Percentiles rank a stretch among this genome's conserved stretches.
Evolutionary conservation across 2,329 filamentous ascomycete species (phyloP).

Genomic region (Emmonsiellopsis sp.): DNA sequence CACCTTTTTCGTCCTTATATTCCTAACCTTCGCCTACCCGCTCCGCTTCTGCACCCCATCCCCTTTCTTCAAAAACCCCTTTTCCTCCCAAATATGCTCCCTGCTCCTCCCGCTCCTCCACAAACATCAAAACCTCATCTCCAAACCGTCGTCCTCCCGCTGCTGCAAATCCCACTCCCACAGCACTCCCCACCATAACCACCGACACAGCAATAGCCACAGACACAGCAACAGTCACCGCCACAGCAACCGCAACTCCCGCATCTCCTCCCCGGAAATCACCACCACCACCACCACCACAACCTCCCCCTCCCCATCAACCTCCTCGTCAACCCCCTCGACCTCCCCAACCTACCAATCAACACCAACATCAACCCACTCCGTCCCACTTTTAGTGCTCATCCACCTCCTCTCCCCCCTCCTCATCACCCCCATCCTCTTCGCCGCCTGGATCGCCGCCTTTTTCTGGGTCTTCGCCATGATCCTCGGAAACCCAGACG

Average conservation of each 20-base stretch:
- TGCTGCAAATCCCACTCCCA: conserved; percentile 5
- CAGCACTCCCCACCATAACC: neutral
- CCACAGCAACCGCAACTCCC: neutral
- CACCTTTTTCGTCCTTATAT: conserved; percentile 43
- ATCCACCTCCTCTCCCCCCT: conserved; percentile 49
- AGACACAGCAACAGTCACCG: neutral
- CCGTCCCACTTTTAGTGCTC: conserved; percentile 34
- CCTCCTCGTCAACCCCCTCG: conserved; percentile 15
- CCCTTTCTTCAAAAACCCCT: conserved; percentile 33
- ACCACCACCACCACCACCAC: neutral
- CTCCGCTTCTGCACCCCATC: conserved; percentile 43
- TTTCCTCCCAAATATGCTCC: conserved; percentile 42
- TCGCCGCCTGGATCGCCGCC: conserved; percentile 51
- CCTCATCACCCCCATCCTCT: conserved; percentile 46
- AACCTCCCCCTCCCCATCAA: conserved; percentile 6
- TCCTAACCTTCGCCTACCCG: conserved; percentile 44
- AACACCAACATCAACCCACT: conserved; percentile 26
- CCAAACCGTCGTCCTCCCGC: conserved; percentile 8
- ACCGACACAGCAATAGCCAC: neutral
- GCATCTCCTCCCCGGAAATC: neutral
- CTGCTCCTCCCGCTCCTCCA: conserved; percentile 47
- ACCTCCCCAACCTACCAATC: conserved; percentile 16
- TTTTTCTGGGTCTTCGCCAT: conserved; percentile 55
- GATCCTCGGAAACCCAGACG: conserved; percentile 54
- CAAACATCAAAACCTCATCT: conserved; percentile 32